phyloP scores from a whole-genome alignment of 2,329 filamentous ascomycete genomes.

The Neocatenulostroma microsporum region DNA sequence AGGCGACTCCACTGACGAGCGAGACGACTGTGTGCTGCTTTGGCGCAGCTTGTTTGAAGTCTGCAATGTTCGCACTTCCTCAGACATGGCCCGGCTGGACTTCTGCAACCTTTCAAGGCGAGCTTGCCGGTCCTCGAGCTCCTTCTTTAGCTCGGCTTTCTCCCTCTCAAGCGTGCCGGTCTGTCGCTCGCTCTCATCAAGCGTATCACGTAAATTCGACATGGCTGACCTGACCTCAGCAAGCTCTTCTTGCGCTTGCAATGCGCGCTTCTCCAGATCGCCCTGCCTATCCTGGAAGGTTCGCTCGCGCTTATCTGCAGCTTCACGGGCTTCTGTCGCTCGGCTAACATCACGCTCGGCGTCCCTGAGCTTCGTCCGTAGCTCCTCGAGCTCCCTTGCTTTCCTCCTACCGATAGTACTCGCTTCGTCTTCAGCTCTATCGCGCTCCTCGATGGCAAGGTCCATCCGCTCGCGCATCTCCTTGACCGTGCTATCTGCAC shows the following conservation, averaged over 20 bases:
- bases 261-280: constrained; percentile 64
- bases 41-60: constrained; percentile 29
- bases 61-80: constrained; percentile 49
- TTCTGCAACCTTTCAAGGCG: constrained; percentile 74
- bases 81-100: constrained; percentile 52
- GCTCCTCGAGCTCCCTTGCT: constrained; percentile 77
- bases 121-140: constrained; percentile 68
- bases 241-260: constrained; percentile 63
- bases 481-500: constrained; percentile 70
- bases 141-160: constrained; percentile 62
- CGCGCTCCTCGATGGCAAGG: constrained; percentile 83
- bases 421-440: constrained; percentile 85
- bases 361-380: constrained; percentile 70
- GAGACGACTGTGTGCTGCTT: constrained; percentile 43
- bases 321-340: constrained; percentile 66
- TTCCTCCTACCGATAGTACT: constrained; percentile 67
- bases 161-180: constrained; percentile 77
- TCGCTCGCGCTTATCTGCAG: constrained; percentile 63
- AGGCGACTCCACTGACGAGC: constrained; percentile 53
- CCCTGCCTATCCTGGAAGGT: constrained; percentile 67
- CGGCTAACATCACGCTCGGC: constrained; percentile 68
- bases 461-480: constrained; percentile 89
- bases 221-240: constrained; percentile 70
- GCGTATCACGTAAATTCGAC: constrained; percentile 64
- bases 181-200: constrained; percentile 83